Base-by-base conservation (phyloP, 148 eudicot species). In the Camellia lanceoleosa region DNA sequence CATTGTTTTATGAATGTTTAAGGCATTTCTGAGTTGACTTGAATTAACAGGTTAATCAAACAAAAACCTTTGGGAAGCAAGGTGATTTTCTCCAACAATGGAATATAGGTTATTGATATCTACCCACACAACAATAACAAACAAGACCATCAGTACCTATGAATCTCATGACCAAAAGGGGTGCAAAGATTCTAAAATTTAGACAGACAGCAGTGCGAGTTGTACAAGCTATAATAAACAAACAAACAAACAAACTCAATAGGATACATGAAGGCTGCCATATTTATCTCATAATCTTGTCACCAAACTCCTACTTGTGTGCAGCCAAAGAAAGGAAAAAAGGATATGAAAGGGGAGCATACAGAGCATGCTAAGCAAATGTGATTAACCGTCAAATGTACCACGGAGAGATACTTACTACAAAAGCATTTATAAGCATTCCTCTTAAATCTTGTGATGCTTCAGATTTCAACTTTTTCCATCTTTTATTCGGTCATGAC, bases 361-460 rank as follows among this genome's bases (percentile, higher is more conserved):
- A 30, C 46, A 12, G 3, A 12, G 43, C 12, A 18, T 16, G 8
- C 42, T 2, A 64, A 20, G 42, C 11, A 64, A n/a, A 64, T 64
- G 7, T 15, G 12, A 42, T 59, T 58, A 74, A 58, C 52, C 58
- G 66, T 42, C 64, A 38, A 38, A 73, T 73, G 46, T 73, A 73
- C 56, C 13, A 30, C 49, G 23, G 5, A 55, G 3, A 72, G 61
- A 73, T 43, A 54, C 62, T 30, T 42, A 19, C n/a, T 47, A 12
- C 51, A 74, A 58, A 58, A 74, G 77, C 64, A 74, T 64, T 64
- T 55, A 14, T 54, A 56, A 42, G 9, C 15, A 59, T 20, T 23
- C 75, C 49, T 42, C 77, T 15, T 58, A 58, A 74, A 56, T 41
- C 65, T 74, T 74, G 49, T 42, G 46, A 74, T 51, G 51, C 65